phyloP scores from a whole-genome alignment of 78 protist species.

The Anaeramoeba ignava region DNA sequence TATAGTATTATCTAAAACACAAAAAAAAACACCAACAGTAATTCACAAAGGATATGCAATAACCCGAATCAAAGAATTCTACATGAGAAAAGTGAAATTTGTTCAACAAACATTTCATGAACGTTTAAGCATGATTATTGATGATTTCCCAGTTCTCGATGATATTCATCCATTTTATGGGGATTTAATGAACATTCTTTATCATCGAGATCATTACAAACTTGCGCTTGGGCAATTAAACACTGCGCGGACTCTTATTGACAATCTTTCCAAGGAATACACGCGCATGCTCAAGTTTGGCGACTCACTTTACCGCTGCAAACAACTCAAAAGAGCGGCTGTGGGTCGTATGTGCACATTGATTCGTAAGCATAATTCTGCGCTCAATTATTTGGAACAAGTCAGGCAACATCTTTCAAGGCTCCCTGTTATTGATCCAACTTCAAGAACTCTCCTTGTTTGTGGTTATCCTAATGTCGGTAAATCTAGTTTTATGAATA shows the following conservation, averaged over 20 bases:
- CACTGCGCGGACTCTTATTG: conserved; percentile 62
- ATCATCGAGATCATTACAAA: conserved; percentile 97
- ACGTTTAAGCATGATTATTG: conserved; percentile 66
- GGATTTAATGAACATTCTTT: conserved; percentile 92
- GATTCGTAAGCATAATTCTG: conserved; percentile 35
- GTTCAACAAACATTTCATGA: conserved; percentile 79
- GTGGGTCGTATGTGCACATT: conserved; percentile 76
- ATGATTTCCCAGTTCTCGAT: conserved; percentile 92
- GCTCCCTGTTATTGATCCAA: conserved; percentile 97
- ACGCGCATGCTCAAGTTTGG: conserved; percentile 91
- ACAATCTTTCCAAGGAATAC: conserved; percentile 84
- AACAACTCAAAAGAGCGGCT: conserved; percentile 97
- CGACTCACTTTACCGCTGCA: conserved; percentile 96
- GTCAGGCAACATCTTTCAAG: conserved; percentile 97
- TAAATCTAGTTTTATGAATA: conserved; percentile 90
- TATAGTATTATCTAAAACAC: conserved; percentile 83
- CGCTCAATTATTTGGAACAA: conserved; percentile 90
- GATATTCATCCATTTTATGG: conserved; percentile 99
- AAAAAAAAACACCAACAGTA: conserved; percentile 96
- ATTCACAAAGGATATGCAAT: no score
- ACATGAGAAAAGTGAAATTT: conserved; percentile 90
- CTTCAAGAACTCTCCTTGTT: conserved; percentile 80
- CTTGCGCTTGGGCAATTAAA: conserved; percentile 92
- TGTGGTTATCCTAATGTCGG: conserved; percentile 95
- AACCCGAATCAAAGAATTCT: conserved; percentile 86